Evolutionary conservation across 2,329 filamentous ascomycete species (phyloP).

Genomic region (Paracoccidioides lutzii): DNA sequence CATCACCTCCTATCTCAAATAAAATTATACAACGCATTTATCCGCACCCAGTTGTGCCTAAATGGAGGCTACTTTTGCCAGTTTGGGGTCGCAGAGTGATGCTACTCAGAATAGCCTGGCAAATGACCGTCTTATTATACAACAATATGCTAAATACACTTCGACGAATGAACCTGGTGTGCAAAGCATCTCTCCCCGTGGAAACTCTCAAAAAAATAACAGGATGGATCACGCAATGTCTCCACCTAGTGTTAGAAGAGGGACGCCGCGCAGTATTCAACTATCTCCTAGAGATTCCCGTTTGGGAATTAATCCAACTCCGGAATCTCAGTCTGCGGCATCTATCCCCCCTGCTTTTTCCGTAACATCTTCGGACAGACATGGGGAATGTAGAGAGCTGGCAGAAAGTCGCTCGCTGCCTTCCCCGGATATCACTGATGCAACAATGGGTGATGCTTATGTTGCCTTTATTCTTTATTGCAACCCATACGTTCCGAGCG

Average conservation of each 20-base stretch:
- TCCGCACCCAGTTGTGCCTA: not conserved
- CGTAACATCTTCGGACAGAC: conserved; percentile 16
- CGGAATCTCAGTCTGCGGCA: conserved; percentile 20
- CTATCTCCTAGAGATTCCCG: conserved; percentile 25
- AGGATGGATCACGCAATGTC: not conserved
- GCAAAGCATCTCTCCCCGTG: conserved; percentile 26
- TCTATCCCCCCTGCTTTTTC: conserved; percentile 30
- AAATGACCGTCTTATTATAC: conserved; percentile 1
- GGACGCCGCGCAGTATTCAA: conserved; percentile 19
- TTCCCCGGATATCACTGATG: conserved; percentile 51
- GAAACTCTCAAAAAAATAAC: conserved; percentile 19
- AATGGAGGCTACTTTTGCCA: conserved; percentile 24
- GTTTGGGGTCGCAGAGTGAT: conserved; percentile 18
- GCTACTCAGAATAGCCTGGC: conserved; percentile 4
- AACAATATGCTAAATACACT: conserved; percentile 28
- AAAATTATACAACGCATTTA: no score
- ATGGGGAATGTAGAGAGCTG: conserved; percentile 15
- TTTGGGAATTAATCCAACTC: conserved; percentile 17
- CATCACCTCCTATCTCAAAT: not conserved
- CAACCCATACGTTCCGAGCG: conserved; percentile 65
- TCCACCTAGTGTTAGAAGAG: not conserved
- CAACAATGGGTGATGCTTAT: conserved; percentile 69
- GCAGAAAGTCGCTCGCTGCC: conserved; percentile 46
- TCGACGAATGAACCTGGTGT: conserved; percentile 22
- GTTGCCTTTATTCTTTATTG: conserved; percentile 78